Evolutionary conservation across 2,329 filamentous ascomycete genomes (phyloP).

Genomic region (Balansia obtecta): DNA sequence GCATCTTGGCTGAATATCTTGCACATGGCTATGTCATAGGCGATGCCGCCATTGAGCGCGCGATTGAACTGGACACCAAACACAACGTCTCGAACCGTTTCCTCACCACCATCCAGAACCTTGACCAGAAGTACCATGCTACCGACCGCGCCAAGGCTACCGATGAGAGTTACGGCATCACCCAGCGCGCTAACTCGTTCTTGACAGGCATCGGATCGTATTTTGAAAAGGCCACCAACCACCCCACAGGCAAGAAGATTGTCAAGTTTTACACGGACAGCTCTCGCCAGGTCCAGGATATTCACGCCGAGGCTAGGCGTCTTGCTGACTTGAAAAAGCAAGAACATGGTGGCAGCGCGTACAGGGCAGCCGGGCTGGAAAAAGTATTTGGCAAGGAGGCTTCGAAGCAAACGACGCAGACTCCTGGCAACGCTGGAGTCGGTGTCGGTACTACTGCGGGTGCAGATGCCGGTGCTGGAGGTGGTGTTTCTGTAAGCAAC

Average conservation of each 20-base stretch:
- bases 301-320: constrained; percentile 80
- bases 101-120: constrained; percentile 58
- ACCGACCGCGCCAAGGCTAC: constrained; percentile 74
- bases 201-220: constrained; percentile 64
- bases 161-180: constrained; percentile 75
- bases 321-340: constrained; percentile 78
- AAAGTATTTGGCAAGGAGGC: constrained; percentile 44
- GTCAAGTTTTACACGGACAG: constrained; percentile 77
- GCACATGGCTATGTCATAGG: constrained; percentile 85
- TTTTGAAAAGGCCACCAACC: constrained; percentile 85
- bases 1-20: constrained; percentile 92
- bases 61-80: constrained; percentile 78
- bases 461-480: constrained; percentile 1
- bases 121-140: constrained; percentile 80
- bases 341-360: constrained; percentile 44
- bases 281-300: constrained; percentile 83
- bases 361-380: constrained; percentile 46
- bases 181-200: constrained; percentile 54
- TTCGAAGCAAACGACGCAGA: constrained; percentile 19
- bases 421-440: constrained; percentile 8
- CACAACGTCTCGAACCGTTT: constrained; percentile 79
- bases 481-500: neutral
- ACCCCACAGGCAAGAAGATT: constrained; percentile 78
- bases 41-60: constrained; percentile 61
- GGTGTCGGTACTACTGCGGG: constrained; percentile 1